Evolutionary conservation across 2,329 filamentous ascomycete species (phyloP).

Genomic region (Boeremia exigua): DNA sequence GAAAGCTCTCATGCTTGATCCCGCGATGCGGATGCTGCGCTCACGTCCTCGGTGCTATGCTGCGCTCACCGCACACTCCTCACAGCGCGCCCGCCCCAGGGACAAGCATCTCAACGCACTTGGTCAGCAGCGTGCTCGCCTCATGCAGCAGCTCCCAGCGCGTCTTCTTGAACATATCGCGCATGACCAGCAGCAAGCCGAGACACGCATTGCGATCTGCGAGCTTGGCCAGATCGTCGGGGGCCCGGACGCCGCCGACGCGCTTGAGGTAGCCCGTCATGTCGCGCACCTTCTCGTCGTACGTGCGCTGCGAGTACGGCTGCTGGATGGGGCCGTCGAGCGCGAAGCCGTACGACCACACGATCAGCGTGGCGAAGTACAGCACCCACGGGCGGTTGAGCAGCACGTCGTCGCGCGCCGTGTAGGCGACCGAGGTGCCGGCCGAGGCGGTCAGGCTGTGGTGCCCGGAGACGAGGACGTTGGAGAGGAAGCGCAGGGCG

Average conservation of each 20-base stretch:
- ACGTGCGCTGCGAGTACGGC: slow-evolving; percentile 59
- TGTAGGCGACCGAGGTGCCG: slow-evolving; percentile 62
- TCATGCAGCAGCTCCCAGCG: slow-evolving; percentile 93
- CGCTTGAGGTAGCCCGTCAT: slow-evolving; percentile 80
- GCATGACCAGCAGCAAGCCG: slow-evolving; percentile 79
- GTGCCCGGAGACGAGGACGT: slow-evolving; percentile 73
- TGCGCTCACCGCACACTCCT: not conserved
- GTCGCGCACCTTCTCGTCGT: slow-evolving; percentile 71
- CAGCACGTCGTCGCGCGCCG: slow-evolving; percentile 84
- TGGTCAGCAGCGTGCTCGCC: slow-evolving; percentile 77
- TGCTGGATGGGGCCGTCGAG: slow-evolving; percentile 77
- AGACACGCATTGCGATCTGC: slow-evolving; percentile 82
- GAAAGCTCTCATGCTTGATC: too few relatives aligned
- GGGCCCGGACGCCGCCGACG: slow-evolving; percentile 73
- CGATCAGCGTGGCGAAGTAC: slow-evolving; percentile 88
- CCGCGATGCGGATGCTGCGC: too few relatives aligned
- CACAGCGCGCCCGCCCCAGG: slow-evolving; percentile 27
- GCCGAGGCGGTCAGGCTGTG: slow-evolving; percentile 45
- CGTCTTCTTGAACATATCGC: slow-evolving; percentile 79
- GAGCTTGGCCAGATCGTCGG: slow-evolving; percentile 76
- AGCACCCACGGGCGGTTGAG: slow-evolving; percentile 94
- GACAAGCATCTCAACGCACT: slow-evolving; percentile 73
- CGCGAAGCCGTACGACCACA: slow-evolving; percentile 95
- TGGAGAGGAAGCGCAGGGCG: slow-evolving; percentile 83
- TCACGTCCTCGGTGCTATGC: too few relatives aligned